phyloP scores from a whole-genome alignment of 2,329 filamentous ascomycete species.

The Grosmannia penicillata region DNA sequence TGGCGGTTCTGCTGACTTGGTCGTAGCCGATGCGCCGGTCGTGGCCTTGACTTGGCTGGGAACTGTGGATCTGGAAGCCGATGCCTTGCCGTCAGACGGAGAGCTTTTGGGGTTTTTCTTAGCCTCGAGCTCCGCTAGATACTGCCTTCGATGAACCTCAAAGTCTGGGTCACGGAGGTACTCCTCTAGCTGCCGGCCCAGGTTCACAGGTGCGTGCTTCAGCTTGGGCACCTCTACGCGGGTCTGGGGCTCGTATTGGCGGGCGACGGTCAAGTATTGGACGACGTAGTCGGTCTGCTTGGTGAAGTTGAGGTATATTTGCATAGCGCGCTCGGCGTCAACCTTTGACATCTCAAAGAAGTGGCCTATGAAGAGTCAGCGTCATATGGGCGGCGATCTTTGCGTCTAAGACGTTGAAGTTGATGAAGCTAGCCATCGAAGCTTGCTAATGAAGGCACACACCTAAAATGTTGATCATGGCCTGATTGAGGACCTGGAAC shows the following conservation, averaged over 20 bases:
- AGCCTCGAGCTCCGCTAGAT: slow-evolving; percentile 72
- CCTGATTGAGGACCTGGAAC: slow-evolving; percentile 93
- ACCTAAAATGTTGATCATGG: slow-evolving; percentile 93
- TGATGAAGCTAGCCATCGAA: too few relatives aligned
- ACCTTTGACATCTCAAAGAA: slow-evolving; percentile 97
- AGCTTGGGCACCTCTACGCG: slow-evolving; percentile 89
- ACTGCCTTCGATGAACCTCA: slow-evolving; percentile 82
- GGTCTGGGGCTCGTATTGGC: slow-evolving; percentile 84
- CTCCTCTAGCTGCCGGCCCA: slow-evolving; percentile 81
- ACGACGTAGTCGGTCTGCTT: slow-evolving; percentile 88
- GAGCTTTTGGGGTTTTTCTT: slow-evolving; percentile 32
- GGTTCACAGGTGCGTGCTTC: slow-evolving; percentile 88
- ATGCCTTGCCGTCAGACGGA: slow-evolving; percentile 12
- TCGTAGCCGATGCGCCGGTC: slow-evolving; percentile 13
- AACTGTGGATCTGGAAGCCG: not conserved
- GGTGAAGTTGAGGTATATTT: slow-evolving; percentile 84
- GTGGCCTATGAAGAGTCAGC: slow-evolving; percentile 53
- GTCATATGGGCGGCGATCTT: too few relatives aligned
- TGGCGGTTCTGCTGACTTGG: slow-evolving; percentile 30
- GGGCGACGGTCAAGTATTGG: slow-evolving; percentile 71
- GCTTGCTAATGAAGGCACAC: too few relatives aligned
- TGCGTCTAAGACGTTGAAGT: too few relatives aligned
- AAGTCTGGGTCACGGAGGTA: slow-evolving; percentile 93
- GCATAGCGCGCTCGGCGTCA: slow-evolving; percentile 82
- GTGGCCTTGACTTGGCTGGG: slow-evolving; percentile 20